phyloP scores from a whole-genome alignment of 257 asterid species.

The Solanum clarkiae region DNA sequence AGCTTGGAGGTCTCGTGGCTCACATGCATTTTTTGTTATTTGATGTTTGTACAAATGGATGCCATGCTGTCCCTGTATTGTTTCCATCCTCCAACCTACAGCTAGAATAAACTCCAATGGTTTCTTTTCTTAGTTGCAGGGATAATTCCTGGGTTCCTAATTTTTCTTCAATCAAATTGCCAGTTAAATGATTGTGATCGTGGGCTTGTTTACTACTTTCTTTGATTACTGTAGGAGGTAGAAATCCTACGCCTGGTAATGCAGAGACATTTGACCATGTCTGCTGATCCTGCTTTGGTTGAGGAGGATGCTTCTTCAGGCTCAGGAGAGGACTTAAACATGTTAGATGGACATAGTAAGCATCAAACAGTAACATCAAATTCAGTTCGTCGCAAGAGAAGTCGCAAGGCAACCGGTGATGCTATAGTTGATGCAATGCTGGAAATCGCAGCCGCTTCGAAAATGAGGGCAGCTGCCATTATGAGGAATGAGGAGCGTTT shows the following conservation, averaged over 20 bases:
- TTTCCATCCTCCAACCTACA: not conserved
- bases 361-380: constrained; percentile 34
- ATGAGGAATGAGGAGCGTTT: constrained; percentile 71
- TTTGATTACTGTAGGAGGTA: constrained; percentile 13
- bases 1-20: not conserved
- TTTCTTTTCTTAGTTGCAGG: not conserved
- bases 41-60: not conserved
- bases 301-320: constrained; percentile 86
- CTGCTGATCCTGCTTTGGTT: constrained; percentile 52
- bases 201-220: constrained; percentile 13
- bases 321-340: constrained; percentile 70
- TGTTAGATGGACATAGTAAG: constrained; percentile 59
- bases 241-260: constrained; percentile 21
- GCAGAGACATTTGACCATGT: constrained; percentile 39
- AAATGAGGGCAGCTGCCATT: constrained; percentile 83
- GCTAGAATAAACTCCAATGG: not conserved
- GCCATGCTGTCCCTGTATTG: not conserved
- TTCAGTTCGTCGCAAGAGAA: constrained; percentile 68
- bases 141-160: not conserved
- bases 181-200: not conserved
- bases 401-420: constrained; percentile 84
- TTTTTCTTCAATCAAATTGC: not conserved
- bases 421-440: constrained; percentile 95
- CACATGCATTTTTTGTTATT: not conserved
- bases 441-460: constrained; percentile 84